Evolutionary conservation across 176 grass and related monocot genomes (phyloP), one percentile per base, ranked within the genome.

Genomic region (Stipa capillata): DNA sequence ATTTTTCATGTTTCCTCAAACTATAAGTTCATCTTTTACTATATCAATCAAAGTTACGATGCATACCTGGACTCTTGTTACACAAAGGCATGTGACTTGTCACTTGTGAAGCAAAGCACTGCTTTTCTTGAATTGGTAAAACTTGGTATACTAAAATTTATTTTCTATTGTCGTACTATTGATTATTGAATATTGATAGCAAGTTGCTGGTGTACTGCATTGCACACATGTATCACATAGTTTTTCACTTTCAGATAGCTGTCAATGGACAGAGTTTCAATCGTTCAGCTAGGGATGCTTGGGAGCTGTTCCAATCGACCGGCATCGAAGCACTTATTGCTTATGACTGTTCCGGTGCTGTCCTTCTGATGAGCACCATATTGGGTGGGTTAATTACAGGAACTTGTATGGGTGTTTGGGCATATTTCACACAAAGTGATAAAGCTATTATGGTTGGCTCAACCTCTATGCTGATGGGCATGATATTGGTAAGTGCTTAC

Each of bases 291-390:
- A 87, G 92, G 77, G 96, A 95, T 85, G 96, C 96, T 37, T 98
- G 96, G 96, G 96, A 98, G 72, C 83, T 98, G 69, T 98, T 98
- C 82, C 96, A 98, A 64, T 98, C 89, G 15, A 98, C 96, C 2
- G 96, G 96, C 17, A 61, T 98, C 5, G 96, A 98, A 87, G 88
- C 96, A 41, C 88, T 98, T 80, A 63, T 98, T 59, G 96, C 96
- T 43, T 98, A 98, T 80, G 96, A 98, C 82, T 98, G 96, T 84
- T 98, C 96, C 1, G 96, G 96, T 85, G 92, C 96, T 70, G 86
- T 98, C 40, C 87, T 98, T 77, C 84, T 94, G n/a, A 98, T 98
- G 96, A 88, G 83, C 72, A 92, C 74, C 62, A 85, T 98, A 80
- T 83, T 98, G 82, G 92, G 96, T 68, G 96, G 96, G 25, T 78